Percentiles rank a stretch among this genome's conserved stretches.
Conservation (phyloP, 2,329 filamentous ascomycete species). For the Xylariaceae sp. region DNA sequence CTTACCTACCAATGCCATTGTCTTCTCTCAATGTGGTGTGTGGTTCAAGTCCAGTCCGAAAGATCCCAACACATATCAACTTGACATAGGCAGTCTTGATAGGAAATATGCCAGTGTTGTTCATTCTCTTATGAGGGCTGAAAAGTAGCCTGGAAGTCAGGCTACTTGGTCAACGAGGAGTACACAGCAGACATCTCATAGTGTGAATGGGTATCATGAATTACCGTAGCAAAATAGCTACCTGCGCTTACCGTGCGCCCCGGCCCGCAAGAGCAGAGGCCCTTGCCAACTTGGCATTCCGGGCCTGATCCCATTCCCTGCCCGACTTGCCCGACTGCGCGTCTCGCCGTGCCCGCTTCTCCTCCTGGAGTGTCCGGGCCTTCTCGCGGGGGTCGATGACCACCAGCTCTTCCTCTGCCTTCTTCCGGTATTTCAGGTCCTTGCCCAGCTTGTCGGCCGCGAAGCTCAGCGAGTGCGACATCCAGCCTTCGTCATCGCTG, state of each 20-base stretch:
- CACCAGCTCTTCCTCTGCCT: constrained; percentile 83
- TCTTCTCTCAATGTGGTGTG: too few relatives aligned
- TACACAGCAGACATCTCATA: too few relatives aligned
- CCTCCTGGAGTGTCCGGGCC: constrained; percentile 62
- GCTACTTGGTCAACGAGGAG: too few relatives aligned
- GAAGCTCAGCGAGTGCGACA: constrained; percentile 78
- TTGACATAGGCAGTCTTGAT: too few relatives aligned
- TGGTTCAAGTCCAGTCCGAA: too few relatives aligned
- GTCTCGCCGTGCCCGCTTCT: constrained; percentile 53
- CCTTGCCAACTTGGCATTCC: constrained; percentile 49
- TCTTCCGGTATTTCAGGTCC: constrained; percentile 81
- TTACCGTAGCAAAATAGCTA: too few relatives aligned
- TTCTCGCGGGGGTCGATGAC: constrained; percentile 90
- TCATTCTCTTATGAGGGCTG: too few relatives aligned
- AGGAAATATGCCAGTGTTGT: too few relatives aligned
- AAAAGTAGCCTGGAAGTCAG: too few relatives aligned
- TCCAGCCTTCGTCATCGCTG: constrained; percentile 65
- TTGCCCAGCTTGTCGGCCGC: constrained; percentile 87
- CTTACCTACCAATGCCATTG: too few relatives aligned
- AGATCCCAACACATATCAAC: too few relatives aligned
- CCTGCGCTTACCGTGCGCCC: constrained; percentile 47
- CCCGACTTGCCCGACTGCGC: constrained; percentile 41
- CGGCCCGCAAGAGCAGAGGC: constrained; percentile 47
- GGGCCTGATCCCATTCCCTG: constrained; percentile 52
- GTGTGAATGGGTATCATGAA: too few relatives aligned